Evolutionary conservation across 2,329 filamentous ascomycete genomes (phyloP).

Genomic region (Penicillium vulpinum): DNA sequence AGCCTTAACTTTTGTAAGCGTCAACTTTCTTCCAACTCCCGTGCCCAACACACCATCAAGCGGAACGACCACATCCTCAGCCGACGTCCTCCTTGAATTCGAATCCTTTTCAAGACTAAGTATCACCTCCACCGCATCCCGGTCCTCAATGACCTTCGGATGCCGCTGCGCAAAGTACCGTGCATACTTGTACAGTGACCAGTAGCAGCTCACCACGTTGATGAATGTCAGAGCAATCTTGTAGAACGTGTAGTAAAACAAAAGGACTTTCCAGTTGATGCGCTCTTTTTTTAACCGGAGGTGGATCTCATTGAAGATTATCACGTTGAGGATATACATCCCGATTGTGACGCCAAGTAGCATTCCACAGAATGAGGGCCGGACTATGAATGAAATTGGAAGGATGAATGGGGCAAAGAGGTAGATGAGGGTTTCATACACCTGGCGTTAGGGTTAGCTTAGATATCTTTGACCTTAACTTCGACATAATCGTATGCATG

Average conservation of each 20-base stretch:
- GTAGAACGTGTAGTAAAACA: constrained; percentile 48
- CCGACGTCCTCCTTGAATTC: not conserved
- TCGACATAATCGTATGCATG: no score
- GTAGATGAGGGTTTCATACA: constrained; percentile 51
- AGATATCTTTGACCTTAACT: not conserved
- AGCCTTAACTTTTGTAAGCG: constrained; percentile 17
- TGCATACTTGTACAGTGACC: constrained; percentile 48
- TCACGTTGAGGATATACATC: constrained; percentile 47
- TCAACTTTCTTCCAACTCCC: constrained; percentile 14
- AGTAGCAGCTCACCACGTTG: constrained; percentile 47
- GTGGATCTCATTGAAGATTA: constrained; percentile 53
- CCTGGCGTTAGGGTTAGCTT: constrained; percentile 17
- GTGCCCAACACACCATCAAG: not conserved
- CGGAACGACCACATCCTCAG: constrained; percentile 3
- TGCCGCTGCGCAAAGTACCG: constrained; percentile 50
- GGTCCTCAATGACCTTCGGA: constrained; percentile 51
- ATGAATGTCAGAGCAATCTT: constrained; percentile 48
- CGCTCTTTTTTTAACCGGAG: constrained; percentile 48
- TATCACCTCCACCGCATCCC: constrained; percentile 41
- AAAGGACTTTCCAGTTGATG: constrained; percentile 39
- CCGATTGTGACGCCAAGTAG: constrained; percentile 39
- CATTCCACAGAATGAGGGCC: constrained; percentile 43
- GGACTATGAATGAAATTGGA: constrained; percentile 47
- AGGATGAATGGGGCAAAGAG: constrained; percentile 49
- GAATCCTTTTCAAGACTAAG: constrained; percentile 24